phyloP scores from a whole-genome alignment of 2,329 filamentous ascomycete genomes.

The Aspergillus terreus region DNA sequence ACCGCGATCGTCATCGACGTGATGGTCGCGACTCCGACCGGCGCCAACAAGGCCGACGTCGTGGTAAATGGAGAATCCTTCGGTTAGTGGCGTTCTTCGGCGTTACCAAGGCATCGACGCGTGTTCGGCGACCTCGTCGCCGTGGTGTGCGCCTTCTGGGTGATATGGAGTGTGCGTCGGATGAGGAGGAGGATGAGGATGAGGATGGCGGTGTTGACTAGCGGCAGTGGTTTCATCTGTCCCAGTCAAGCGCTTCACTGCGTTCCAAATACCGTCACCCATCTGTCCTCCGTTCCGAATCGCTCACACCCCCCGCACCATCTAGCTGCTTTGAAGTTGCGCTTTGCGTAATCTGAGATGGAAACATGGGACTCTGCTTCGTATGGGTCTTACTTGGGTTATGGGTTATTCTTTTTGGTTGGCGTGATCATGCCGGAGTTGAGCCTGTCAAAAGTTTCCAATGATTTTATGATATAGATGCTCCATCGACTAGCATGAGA shows the following conservation, averaged over 20 bases:
- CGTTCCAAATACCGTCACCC: conserved; percentile 13
- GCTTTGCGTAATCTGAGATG: conserved; percentile 7
- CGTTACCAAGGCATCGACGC: conserved; percentile 39
- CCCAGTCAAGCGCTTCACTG: conserved; percentile 9
- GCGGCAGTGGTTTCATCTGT: conserved; percentile 10
- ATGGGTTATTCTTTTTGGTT: conserved; percentile 11
- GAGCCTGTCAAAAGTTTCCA: conserved; percentile 15
- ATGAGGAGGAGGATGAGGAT: conserved; percentile 49
- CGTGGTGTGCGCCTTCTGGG: conserved; percentile 45
- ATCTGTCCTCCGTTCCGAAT: conserved; percentile 9
- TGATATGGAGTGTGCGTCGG: conserved; percentile 51
- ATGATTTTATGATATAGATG: conserved; percentile 13
- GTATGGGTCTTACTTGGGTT: conserved; percentile 10
- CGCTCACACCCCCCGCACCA: conserved; percentile 3
- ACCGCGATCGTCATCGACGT: conserved; percentile 34
- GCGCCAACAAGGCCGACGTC: conserved; percentile 27
- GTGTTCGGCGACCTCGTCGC: conserved; percentile 27
- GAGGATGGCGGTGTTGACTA: conserved; percentile 48
- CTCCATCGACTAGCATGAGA: conserved; percentile 8
- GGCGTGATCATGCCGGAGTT: conserved; percentile 18
- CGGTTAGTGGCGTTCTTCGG: conserved; percentile 39
- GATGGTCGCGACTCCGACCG: conserved; percentile 35
- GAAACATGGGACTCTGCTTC: conserved; percentile 5
- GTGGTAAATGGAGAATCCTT: conserved; percentile 29
- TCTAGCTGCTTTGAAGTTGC: neutral